phyloP scores from a whole-genome alignment of 345 rosid genomes.

The Orychophragmus violaceus region DNA sequence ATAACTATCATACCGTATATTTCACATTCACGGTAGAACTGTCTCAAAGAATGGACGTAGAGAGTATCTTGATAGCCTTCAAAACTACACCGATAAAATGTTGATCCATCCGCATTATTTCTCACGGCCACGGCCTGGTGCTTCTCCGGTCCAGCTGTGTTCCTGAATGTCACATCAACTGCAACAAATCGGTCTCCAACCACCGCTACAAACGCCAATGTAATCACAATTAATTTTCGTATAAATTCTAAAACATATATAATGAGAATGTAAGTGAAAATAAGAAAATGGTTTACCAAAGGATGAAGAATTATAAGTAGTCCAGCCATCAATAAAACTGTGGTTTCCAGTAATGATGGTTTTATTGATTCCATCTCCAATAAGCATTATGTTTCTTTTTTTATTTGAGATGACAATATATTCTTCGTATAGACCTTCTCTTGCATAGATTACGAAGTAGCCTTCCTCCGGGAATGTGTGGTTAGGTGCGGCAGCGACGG shows the following conservation, averaged over 20 bases:
- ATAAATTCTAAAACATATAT: background rate
- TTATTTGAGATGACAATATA: constrained; percentile 40
- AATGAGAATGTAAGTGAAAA: background rate
- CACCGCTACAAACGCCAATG: constrained; percentile 36
- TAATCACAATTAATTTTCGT: background rate
- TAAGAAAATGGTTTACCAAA: constrained; percentile 28
- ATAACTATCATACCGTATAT: constrained; percentile 39
- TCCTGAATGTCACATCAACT: constrained; percentile 48
- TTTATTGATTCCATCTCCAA: constrained; percentile 60
- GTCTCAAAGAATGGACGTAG: constrained; percentile 44
- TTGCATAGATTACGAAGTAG: constrained; percentile 51
- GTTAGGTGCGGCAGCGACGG: constrained; percentile 54
- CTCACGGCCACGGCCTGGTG: constrained; percentile 62
- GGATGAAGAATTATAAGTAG: constrained; percentile 47
- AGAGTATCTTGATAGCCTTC: constrained; percentile 60
- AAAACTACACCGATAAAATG: constrained; percentile 57
- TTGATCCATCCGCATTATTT: constrained; percentile 51
- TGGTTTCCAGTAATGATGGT: constrained; percentile 54
- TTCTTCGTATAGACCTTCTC: constrained; percentile 48
- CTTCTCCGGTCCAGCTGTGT: constrained; percentile 60
- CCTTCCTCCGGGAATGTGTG: constrained; percentile 46
- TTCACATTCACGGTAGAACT: constrained; percentile 47
- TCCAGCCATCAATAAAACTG: constrained; percentile 58
- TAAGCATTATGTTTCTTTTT: constrained; percentile 50
- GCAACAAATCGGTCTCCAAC: constrained; percentile 57